Evolutionary conservation across 2,329 filamentous ascomycete species (phyloP).

Genomic region (Huntiella omanensis): DNA sequence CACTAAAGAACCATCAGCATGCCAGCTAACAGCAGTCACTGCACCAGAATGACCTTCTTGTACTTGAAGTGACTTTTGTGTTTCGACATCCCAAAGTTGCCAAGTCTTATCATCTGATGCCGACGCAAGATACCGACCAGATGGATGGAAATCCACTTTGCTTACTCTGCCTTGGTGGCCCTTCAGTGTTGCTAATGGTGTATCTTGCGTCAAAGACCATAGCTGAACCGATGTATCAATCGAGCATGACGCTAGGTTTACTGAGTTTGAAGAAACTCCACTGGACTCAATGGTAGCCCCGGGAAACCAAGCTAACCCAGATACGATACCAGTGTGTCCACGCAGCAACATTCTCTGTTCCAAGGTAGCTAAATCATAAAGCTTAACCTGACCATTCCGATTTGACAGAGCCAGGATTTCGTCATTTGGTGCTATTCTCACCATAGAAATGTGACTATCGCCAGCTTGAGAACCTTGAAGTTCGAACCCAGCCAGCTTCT

Average conservation of each 20-base stretch:
- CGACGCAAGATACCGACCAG: constrained; percentile 72
- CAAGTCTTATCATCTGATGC: constrained; percentile 94
- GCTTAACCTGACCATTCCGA: constrained; percentile 76
- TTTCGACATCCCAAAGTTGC: constrained; percentile 88
- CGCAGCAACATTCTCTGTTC: constrained; percentile 57
- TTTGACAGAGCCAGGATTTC: constrained; percentile 75
- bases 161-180: constrained; percentile 81
- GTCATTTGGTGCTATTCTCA: constrained; percentile 72
- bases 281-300: constrained; percentile 54
- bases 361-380: constrained; percentile 68
- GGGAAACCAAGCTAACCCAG: constrained; percentile 80
- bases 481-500: constrained; percentile 64
- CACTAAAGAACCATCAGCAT: constrained; percentile 72
- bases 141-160: constrained; percentile 85
- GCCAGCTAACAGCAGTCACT: constrained; percentile 80
- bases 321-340: constrained; percentile 76
- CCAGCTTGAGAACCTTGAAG: constrained; percentile 86
- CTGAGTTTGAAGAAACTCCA: constrained; percentile 50
- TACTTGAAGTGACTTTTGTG: constrained; percentile 61
- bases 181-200: constrained; percentile 60
- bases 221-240: constrained; percentile 75
- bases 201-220: constrained; percentile 77
- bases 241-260: constrained; percentile 81
- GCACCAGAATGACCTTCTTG: constrained; percentile 93
- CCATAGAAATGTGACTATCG: constrained; percentile 79